A percentile compares a stretch with the other conserved stretches of the same genome.
Evolutionary conservation across 176 grass and related monocot genomes (phyloP).

Genomic region (Triticum dicoccoides): DNA sequence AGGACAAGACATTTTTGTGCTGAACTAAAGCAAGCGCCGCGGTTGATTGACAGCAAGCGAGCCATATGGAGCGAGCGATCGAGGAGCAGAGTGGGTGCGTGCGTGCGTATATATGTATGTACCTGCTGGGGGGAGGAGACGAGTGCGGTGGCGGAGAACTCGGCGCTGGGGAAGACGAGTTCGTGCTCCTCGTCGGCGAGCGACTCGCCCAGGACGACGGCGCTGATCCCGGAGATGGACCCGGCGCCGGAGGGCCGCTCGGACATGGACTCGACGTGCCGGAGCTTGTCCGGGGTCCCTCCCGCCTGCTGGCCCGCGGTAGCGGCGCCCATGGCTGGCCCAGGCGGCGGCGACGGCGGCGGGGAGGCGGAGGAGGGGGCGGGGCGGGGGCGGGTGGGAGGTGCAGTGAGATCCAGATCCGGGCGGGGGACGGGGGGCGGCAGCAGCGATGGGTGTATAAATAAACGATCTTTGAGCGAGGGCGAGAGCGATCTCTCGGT

Average conservation of each 20-base stretch:
- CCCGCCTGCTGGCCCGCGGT: conserved; percentile 33
- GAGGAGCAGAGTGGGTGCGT: not conserved
- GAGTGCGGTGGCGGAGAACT: conserved; percentile 70
- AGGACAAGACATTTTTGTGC: not conserved
- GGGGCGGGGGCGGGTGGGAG: not conserved
- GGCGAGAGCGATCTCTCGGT: conserved; percentile 8
- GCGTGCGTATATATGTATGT: not conserved
- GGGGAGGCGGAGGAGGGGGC: not conserved
- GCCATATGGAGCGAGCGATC: not conserved
- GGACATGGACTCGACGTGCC: conserved; percentile 85
- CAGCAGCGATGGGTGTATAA: conserved; percentile 36
- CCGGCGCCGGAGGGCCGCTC: conserved; percentile 69
- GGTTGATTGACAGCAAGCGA: not conserved
- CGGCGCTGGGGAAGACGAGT: conserved; percentile 64
- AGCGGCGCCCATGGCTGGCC: conserved; percentile 40
- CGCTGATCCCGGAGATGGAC: conserved; percentile 61
- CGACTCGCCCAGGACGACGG: conserved; percentile 78
- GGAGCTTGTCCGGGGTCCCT: conserved; percentile 45
- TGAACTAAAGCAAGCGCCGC: not conserved
- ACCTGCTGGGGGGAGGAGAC: conserved; percentile 84
- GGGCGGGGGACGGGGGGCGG: conserved; percentile 1
- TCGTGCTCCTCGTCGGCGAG: conserved; percentile 83
- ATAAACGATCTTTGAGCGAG: not conserved
- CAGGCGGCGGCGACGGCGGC: not conserved
- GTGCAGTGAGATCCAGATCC: conserved; percentile 35